phyloP scores from a whole-genome alignment of 2,329 filamentous ascomycete genomes.

The Cyclaneusma minus region DNA sequence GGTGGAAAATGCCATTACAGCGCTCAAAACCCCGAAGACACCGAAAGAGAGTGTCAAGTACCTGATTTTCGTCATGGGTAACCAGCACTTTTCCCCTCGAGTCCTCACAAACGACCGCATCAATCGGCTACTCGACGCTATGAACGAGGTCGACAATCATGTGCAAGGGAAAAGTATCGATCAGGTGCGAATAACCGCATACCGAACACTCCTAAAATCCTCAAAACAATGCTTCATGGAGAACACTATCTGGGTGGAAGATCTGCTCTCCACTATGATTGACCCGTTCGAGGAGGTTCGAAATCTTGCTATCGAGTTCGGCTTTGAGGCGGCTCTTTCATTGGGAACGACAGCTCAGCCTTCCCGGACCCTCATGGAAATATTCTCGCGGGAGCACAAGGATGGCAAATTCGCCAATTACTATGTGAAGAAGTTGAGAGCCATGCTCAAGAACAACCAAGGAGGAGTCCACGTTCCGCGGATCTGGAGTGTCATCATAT shows the following conservation, averaged over 20 bases:
- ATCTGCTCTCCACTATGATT: constrained; percentile 70
- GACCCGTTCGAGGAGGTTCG: constrained; percentile 66
- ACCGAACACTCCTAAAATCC: constrained; percentile 62
- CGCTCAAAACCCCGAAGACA: constrained; percentile 49
- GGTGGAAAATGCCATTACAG: constrained; percentile 63
- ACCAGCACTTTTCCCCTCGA: constrained; percentile 62
- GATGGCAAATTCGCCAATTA: constrained; percentile 50
- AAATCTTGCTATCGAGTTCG: constrained; percentile 56
- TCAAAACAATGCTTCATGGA: constrained; percentile 53
- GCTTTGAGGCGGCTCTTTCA: constrained; percentile 51
- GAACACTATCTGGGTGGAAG: constrained; percentile 65
- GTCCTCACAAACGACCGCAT: constrained; percentile 60
- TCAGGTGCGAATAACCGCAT: constrained; percentile 62
- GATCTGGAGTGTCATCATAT: constrained; percentile 73
- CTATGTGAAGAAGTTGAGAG: constrained; percentile 49
- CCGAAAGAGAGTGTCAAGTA: constrained; percentile 69
- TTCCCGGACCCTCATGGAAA: constrained; percentile 48
- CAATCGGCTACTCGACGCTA: constrained; percentile 50
- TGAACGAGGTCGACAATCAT: constrained; percentile 59
- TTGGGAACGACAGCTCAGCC: constrained; percentile 56
- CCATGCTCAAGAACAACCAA: constrained; percentile 50
- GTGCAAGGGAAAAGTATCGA: constrained; percentile 70
- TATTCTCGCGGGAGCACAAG: constrained; percentile 41
- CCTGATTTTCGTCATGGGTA: constrained; percentile 65
- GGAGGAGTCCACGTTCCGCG: constrained; percentile 58